These are phyloP conservation scores for Paecilomyces sp. DNA, from an alignment of 2,329 filamentous ascomycete genomes.

Conservation along the genomic window DNA sequence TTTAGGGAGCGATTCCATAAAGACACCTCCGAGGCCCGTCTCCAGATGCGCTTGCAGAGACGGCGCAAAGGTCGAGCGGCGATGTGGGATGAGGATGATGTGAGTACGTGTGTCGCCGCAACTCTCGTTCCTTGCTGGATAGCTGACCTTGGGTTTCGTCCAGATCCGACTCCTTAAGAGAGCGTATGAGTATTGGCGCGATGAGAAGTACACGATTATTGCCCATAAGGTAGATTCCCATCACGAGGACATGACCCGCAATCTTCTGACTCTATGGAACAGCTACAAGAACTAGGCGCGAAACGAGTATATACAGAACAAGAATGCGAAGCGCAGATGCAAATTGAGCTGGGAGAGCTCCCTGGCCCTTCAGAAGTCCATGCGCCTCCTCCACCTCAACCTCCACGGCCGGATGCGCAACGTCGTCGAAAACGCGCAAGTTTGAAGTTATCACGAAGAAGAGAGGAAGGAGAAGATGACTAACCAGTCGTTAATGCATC, in stretches of 20 bases:
- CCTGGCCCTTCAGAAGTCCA: slow-evolving; percentile 9
- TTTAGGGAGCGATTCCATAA: slow-evolving; percentile 30
- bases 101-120: slow-evolving; percentile 31
- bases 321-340: slow-evolving; percentile 29
- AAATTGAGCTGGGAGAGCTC: slow-evolving; percentile 14
- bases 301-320: slow-evolving; percentile 25
- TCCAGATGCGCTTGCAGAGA: slow-evolving; percentile 37
- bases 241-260: too few species aligned
- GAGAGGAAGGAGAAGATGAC: not conserved
- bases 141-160: not conserved
- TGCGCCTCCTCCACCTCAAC: slow-evolving; percentile 2
- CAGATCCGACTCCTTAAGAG: slow-evolving; percentile 29
- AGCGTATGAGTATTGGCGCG: slow-evolving; percentile 30
- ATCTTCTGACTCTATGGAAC: slow-evolving; percentile 3
- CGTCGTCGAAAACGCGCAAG: slow-evolving; percentile 2
- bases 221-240: slow-evolving; percentile 33
- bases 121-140: not conserved
- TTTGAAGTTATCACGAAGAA: not conserved
- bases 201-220: slow-evolving; percentile 31
- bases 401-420: slow-evolving; percentile 15
- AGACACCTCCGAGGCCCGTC: slow-evolving; percentile 30
- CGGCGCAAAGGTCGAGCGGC: slow-evolving; percentile 26
- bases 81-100: slow-evolving; percentile 36
- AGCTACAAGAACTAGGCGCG: slow-evolving; percentile 27
- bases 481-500: not conserved